These are phyloP conservation scores for Wickerhamomyces subpelliculosus DNA, from an alignment of 805 yeast genomes.

Conservation along the genomic window DNA sequence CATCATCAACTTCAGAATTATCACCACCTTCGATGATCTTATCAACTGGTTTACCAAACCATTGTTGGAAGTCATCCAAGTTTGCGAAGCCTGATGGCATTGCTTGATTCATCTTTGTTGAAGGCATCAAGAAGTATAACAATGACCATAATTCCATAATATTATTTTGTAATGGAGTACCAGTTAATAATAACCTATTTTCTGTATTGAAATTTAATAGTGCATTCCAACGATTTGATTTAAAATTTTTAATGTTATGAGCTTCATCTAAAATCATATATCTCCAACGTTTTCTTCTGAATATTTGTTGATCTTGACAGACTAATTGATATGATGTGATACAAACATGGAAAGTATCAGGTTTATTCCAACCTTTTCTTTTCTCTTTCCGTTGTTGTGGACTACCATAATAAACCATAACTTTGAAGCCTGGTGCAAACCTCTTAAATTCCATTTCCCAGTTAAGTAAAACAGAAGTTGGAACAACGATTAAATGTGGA, in stretches of 20 bases:
- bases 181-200: conserved; percentile 80
- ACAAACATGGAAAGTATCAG: conserved; percentile 92
- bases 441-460: conserved; percentile 99
- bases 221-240: conserved; percentile 97
- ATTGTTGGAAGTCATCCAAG: conserved; percentile 89
- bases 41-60: conserved; percentile 99
- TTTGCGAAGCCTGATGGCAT: conserved; percentile 94
- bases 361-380: conserved; percentile 96
- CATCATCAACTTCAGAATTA: conserved; percentile 50
- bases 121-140: conserved; percentile 93
- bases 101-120: conserved; percentile 58
- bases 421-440: conserved; percentile 97
- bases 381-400: conserved; percentile 96
- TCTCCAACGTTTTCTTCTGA: conserved; percentile 88
- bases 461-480: conserved; percentile 93
- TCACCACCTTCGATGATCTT: conserved; percentile 74
- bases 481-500: conserved; percentile 94
- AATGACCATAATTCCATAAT: conserved; percentile 95
- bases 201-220: conserved; percentile 88
- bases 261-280: conserved; percentile 98
- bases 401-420: conserved; percentile 90
- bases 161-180: conserved; percentile 95
- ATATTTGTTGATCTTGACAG: conserved; percentile 94
- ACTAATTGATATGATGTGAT: conserved; percentile 95
- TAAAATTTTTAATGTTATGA: conserved; percentile 91